These are phyloP conservation scores for Colletotrichum sp. DNA, from an alignment of 2,329 filamentous ascomycete genomes.

Conservation along the genomic window DNA sequence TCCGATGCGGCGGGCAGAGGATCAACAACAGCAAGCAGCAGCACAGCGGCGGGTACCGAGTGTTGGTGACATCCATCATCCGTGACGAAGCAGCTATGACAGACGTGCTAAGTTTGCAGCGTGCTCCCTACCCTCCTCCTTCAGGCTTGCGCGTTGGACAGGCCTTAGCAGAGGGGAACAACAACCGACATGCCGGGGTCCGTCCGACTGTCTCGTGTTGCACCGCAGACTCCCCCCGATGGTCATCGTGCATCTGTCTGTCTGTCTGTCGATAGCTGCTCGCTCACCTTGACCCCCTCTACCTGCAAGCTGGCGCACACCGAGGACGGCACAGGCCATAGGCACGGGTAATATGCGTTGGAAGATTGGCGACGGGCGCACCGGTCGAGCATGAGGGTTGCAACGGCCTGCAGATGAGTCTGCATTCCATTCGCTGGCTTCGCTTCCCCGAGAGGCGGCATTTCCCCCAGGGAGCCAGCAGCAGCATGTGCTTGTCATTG, in stretches of 20 bases:
- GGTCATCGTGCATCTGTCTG: neutral
- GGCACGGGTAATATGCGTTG: neutral
- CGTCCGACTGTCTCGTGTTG: neutral
- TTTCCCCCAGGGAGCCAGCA: neutral
- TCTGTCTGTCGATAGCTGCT: neutral
- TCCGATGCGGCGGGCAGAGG: neutral
- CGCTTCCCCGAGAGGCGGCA: neutral
- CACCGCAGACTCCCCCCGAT: neutral
- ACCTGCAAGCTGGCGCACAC: neutral
- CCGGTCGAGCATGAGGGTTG: neutral
- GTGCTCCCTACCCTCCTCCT: neutral
- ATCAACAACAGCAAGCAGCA: neutral
- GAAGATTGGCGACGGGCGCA: slow-evolving; percentile 3
- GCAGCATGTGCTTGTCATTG: neutral
- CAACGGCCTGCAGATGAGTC: neutral
- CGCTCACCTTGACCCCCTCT: neutral
- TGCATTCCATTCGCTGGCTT: slow-evolving; percentile 5
- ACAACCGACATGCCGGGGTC: neutral
- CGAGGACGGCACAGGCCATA: neutral
- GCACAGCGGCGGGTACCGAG: neutral
- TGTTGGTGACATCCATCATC: neutral
- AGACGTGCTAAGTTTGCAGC: slow-evolving; percentile 2
- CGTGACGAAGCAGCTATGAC: neutral
- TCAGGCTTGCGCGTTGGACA: neutral
- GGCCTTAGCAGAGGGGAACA: neutral